Conservation (phyloP, 2,329 filamentous ascomycete genomes). For the Chrysoporthe cubensis region DNA sequence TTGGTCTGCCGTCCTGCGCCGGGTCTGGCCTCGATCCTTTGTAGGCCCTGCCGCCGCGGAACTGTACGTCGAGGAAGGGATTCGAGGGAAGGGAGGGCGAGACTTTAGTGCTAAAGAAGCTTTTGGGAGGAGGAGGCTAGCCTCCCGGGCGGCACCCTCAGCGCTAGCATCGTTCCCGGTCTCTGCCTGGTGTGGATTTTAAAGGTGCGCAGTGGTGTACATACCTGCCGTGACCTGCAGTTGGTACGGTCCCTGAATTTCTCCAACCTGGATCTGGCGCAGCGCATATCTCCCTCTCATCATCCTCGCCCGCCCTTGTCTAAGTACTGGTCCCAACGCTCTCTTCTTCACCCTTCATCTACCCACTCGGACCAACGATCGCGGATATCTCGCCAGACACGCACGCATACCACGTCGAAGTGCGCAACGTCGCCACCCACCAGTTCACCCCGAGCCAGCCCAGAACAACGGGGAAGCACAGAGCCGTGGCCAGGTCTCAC, state of each 20-base stretch:
- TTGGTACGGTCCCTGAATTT: background rate
- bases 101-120: background rate
- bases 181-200: conserved; percentile 1
- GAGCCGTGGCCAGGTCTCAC: background rate
- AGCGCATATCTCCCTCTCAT: background rate
- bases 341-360: background rate
- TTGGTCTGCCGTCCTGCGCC: background rate
- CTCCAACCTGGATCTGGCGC: background rate
- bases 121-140: background rate
- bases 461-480: background rate
- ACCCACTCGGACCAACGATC: background rate
- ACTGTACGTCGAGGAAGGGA: background rate
- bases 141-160: conserved; percentile 5
- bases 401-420: background rate
- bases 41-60: background rate
- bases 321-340: too few species aligned
- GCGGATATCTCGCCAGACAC: background rate
- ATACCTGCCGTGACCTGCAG: background rate
- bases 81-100: background rate
- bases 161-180: conserved; percentile 6
- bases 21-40: background rate
- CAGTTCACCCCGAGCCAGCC: background rate
- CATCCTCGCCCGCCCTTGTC: background rate
- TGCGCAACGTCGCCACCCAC: background rate
- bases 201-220: background rate